Conservation (phyloP, 352 stramenopile species). For the Pythium plurisporium region DNA sequence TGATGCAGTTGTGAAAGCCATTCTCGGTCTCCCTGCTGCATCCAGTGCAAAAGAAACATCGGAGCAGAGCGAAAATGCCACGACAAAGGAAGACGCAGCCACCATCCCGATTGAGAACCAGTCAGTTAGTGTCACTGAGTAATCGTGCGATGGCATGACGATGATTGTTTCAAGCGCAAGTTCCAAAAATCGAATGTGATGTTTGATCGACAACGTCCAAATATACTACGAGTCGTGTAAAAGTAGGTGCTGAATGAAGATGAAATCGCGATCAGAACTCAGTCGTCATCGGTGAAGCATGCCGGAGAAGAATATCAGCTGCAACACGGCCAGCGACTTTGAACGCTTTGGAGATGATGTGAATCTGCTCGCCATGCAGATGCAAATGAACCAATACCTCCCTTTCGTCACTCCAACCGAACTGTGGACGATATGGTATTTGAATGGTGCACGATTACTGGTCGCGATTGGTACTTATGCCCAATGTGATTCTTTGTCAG, state of each 20-base stretch:
- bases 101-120: background rate
- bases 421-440: constrained; percentile 55
- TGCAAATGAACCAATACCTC: constrained; percentile 42
- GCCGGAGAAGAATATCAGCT: background rate
- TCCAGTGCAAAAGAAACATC: background rate
- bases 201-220: too few relatives aligned
- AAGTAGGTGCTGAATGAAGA: too few relatives aligned
- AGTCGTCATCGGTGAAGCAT: too few relatives aligned
- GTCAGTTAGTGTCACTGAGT: too few relatives aligned
- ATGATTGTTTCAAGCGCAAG: too few relatives aligned
- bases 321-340: background rate
- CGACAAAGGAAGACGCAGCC: constrained; percentile 11
- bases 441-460: background rate
- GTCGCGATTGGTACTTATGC: background rate
- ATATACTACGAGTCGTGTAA: too few relatives aligned
- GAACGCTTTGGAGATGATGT: constrained; percentile 14
- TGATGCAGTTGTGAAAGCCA: constrained; percentile 61
- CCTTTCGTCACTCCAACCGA: constrained; percentile 28
- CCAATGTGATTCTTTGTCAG: constrained; percentile 9
- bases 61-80: background rate
- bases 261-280: background rate
- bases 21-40: constrained; percentile 33
- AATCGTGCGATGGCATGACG: too few relatives aligned
- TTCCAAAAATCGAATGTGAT: too few relatives aligned
- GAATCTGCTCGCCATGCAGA: constrained; percentile 54